These are phyloP conservation scores for Trametes maxima DNA, from an alignment of 768 basidiomycete genomes.

Conservation along the genomic window DNA sequence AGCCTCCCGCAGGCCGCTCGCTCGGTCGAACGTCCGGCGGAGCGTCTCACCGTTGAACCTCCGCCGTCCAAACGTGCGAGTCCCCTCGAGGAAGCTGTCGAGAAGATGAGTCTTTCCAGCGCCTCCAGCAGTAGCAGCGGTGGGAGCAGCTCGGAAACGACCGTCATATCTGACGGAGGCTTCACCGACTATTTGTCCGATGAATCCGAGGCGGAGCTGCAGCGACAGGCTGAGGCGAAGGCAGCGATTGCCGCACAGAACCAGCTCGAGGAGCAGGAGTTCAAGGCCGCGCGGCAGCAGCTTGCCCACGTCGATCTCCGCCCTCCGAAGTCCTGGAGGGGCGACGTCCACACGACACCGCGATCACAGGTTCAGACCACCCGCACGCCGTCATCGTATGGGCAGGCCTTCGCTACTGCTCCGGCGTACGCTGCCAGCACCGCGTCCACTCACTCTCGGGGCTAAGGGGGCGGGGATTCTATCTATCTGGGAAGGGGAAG, in stretches of 20 bases:
- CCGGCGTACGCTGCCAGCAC: slow-evolving; percentile 15
- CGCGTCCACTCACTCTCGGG: slow-evolving; percentile 21
- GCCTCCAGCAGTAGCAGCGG: slow-evolving; percentile 52
- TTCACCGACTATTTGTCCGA: slow-evolving; percentile 93
- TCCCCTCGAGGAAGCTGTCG: slow-evolving; percentile 37
- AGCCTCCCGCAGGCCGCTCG: slow-evolving; percentile 1
- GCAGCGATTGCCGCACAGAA: slow-evolving; percentile 80
- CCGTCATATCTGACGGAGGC: slow-evolving; percentile 82
- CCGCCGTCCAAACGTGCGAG: slow-evolving; percentile 17
- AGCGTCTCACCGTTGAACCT: slow-evolving; percentile 24
- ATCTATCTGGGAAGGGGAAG: not conserved
- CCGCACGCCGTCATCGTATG: slow-evolving; percentile 14
- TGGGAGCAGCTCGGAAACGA: slow-evolving; percentile 69
- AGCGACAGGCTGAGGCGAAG: slow-evolving; percentile 80
- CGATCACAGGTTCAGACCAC: slow-evolving; percentile 20
- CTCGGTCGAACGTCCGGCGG: slow-evolving; percentile 24
- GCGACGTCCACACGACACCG: slow-evolving; percentile 32
- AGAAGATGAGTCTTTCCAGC: slow-evolving; percentile 40
- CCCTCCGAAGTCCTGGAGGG: slow-evolving; percentile 77
- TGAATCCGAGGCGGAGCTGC: slow-evolving; percentile 88
- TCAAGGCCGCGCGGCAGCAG: slow-evolving; percentile 78
- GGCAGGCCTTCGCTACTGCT: slow-evolving; percentile 9
- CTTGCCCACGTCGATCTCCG: slow-evolving; percentile 73
- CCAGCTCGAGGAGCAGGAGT: slow-evolving; percentile 78
- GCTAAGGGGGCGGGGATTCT: slow-evolving; percentile 2